A percentile compares a stretch with the other conserved stretches of the same genome.
Evolutionary conservation across 2,329 filamentous ascomycete species (phyloP).

Genomic region (Colletotrichum sp.): DNA sequence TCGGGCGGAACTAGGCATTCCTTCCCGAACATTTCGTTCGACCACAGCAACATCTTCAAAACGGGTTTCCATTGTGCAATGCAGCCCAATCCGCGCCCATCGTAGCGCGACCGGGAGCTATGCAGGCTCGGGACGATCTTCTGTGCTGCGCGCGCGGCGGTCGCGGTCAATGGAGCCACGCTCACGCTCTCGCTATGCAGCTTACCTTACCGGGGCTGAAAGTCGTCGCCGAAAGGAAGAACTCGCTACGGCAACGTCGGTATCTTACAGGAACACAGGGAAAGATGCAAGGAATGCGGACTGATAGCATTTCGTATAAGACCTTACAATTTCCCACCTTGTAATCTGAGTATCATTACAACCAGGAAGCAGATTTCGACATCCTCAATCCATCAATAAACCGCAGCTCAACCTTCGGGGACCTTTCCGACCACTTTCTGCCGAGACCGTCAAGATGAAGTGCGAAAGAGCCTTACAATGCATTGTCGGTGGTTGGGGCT

Average conservation of each 20-base stretch:
- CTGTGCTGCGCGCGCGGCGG: neutral
- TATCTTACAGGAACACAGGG: accelerated
- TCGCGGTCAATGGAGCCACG: neutral
- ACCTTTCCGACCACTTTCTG: neutral
- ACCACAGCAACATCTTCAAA: neutral
- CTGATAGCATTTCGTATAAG: neutral
- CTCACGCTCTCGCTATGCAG: neutral
- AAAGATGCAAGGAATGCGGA: accelerated
- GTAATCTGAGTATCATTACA: accelerated
- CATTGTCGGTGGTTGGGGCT: neutral
- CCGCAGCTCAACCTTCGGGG: neutral
- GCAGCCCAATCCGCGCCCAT: neutral
- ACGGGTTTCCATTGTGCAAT: neutral
- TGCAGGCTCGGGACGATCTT: neutral
- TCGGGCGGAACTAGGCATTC: neutral
- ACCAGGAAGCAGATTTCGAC: neutral
- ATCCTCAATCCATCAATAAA: neutral
- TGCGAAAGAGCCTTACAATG: neutral
- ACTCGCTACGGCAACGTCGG: neutral
- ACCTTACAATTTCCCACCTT: accelerated
- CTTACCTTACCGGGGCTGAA: neutral
- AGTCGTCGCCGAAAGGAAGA: neutral
- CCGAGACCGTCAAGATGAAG: neutral
- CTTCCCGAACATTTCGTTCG: neutral
- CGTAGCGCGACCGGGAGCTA: neutral